Evolutionary conservation across 805 yeast genomes (phyloP).

Genomic region (Monosporozyma aquatica): DNA sequence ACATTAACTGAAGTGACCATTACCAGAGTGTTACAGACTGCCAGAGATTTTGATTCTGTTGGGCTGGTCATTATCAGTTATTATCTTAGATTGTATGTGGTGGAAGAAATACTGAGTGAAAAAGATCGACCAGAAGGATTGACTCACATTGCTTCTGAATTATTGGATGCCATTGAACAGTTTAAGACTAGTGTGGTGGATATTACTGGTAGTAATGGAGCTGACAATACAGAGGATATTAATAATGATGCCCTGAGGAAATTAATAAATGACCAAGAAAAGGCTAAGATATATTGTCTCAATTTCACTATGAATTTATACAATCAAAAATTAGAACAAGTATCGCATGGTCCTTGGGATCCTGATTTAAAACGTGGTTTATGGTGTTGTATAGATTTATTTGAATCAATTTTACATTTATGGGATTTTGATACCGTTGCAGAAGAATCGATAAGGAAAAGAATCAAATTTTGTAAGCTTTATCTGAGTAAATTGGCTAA

Average conservation of each 20-base stretch:
- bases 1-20: neutral
- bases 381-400: conserved; percentile 29
- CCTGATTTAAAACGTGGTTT: conserved; percentile 17
- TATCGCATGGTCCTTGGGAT: conserved; percentile 41
- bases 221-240: conserved; percentile 11
- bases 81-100: conserved; percentile 46
- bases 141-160: conserved; percentile 47
- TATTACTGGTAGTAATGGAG: no score
- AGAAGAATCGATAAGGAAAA: conserved; percentile 12
- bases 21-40: conserved; percentile 14
- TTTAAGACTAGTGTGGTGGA: conserved; percentile 33
- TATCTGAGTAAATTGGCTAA: conserved; percentile 21
- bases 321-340: conserved; percentile 36
- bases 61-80: conserved; percentile 25
- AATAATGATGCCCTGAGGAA: conserved; percentile 29
- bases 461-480: conserved; percentile 24
- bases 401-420: conserved; percentile 14
- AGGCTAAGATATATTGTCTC: conserved; percentile 46
- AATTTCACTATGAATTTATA: conserved; percentile 53
- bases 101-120: conserved; percentile 56
- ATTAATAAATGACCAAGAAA: conserved; percentile 50
- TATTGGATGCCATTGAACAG: conserved; percentile 65
- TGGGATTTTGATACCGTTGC: conserved; percentile 17
- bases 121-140: conserved; percentile 52
- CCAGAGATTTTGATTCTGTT: conserved; percentile 19